Percentiles rank a stretch among this genome's conserved stretches.
These are phyloP conservation scores for Tolypocladium ovalisporum DNA, from an alignment of 2,329 filamentous ascomycete genomes.

Conservation along the genomic window DNA sequence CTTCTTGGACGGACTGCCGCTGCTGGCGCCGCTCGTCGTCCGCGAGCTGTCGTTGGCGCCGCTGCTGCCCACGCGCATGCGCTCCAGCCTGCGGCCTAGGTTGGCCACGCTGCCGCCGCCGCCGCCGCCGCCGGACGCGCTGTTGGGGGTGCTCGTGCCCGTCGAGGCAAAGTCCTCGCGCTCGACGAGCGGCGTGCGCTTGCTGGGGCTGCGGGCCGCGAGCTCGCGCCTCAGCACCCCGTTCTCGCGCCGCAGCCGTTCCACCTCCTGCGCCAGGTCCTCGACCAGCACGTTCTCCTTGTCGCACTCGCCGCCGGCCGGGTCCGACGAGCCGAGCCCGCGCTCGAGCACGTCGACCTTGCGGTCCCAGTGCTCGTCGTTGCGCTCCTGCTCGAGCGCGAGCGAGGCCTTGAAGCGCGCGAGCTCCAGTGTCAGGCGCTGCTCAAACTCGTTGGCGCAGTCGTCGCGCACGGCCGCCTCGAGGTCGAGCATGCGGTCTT, in stretches of 20 bases:
- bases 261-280: slow-evolving; percentile 61
- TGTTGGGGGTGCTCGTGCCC: background rate
- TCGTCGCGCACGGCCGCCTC: slow-evolving; percentile 85
- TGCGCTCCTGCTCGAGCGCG: slow-evolving; percentile 67
- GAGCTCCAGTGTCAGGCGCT: slow-evolving; percentile 61
- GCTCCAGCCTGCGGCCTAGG: slow-evolving; percentile 37
- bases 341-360: slow-evolving; percentile 63
- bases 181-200: slow-evolving; percentile 43
- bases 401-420: slow-evolving; percentile 71
- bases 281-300: slow-evolving; percentile 54
- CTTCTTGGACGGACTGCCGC: slow-evolving; percentile 38
- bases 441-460: slow-evolving; percentile 78
- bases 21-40: slow-evolving; percentile 14
- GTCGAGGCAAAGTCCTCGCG: slow-evolving; percentile 32
- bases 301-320: slow-evolving; percentile 37
- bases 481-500: slow-evolving; percentile 53
- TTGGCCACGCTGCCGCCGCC: slow-evolving; percentile 24
- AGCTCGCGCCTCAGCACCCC: slow-evolving; percentile 56
- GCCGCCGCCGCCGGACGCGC: slow-evolving; percentile 13
- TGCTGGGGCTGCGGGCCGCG: slow-evolving; percentile 50
- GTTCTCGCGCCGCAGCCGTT: slow-evolving; percentile 54
- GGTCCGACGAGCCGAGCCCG: slow-evolving; percentile 33
- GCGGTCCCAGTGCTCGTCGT: slow-evolving; percentile 75
- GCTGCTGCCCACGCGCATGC: slow-evolving; percentile 33
- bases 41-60: slow-evolving; percentile 16